Evolutionary conservation across 1,139 yeast genomes (phyloP), one percentile per base, ranked within the genome.

Genomic region (Candida smagusa): DNA sequence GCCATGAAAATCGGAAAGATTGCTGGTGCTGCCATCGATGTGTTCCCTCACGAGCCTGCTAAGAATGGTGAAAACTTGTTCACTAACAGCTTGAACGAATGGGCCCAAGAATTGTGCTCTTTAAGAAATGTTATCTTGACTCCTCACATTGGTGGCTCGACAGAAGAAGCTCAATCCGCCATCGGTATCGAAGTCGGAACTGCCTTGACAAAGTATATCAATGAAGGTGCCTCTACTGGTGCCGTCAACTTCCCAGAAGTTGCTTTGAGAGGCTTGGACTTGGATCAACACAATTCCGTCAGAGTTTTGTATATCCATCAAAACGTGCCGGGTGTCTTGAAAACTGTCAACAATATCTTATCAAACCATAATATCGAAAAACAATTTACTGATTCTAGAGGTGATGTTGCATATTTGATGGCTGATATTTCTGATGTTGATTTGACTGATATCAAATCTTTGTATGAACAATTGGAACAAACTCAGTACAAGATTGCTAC

Each of bases 171-270:
- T 25, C 99, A 92, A 74, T 79, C 89, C 44, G 96, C 97, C 36
- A 92, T 92, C 60, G 98, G 99, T 67, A 74, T 90, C 45, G 99
- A 92, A 70, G 99, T 92, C 43, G 89, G 84, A 42, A 74, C 85
- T 35, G 80, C 96, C 24, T 75, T 92, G 58, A 74, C 90, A 49
- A 88, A 87, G 63, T 94, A 89, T 71, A 84, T 92, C 61, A 92
- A 90, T 65, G 98, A 92, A 72, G 98, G 98, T 71, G 75, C 82
- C 53, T 85, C 97, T n/a, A 77, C 77, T 40, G 97, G 97, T 55
- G 92, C 98, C 7, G 98, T 92, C 45, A 92, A 92, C 75, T 90
- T 94, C 95, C 98, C 99, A 56, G 98, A 94, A 71, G 97, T 94
- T 50, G 72, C 92, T 16, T 75, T 92, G 56, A 86, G 97, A 71